Base-by-base conservation (phyloP, 495 filamentous ascomycete species). In the Hypomontagnella submonticulosa region DNA sequence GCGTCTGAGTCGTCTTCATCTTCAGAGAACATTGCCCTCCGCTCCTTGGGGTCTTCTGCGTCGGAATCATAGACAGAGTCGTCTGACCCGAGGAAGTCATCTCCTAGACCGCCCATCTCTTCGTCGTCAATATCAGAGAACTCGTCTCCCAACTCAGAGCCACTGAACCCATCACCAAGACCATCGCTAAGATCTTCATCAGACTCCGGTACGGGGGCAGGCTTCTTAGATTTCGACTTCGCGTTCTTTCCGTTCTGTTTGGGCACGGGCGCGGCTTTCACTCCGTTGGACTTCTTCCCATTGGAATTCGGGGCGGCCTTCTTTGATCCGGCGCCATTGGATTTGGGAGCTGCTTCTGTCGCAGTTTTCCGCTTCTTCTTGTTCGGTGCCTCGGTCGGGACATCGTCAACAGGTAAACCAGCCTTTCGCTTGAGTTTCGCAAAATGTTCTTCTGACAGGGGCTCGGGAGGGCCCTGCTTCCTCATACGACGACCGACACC, bases 1-100 rank as follows among this genome's bases (percentile, higher is more conserved):
- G 88, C 89, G 67, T 96, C 93, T 0, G 89, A 91, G 37, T 92
- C 87, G 60, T 94, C 92, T 73, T 97, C 93, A 70, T 99, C 95
- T 56, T 97, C 94, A 0, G 95, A 98, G 80, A 97, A 99, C 79
- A 95, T 89, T 36, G 88, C 84, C 71, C 77, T 77, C 51, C 74
- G 69, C 62, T 82, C 82, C 51, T 90, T 88, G 15, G 85, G 84
- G 38, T 87, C 89, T 7, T 81, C 81, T 41, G 89, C 87, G 54
- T 91, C 91, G 10, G 91, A 95, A 69, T 93, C 92, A 61, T 88
- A 88, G 40, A 92, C 85, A 1, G 90, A 91, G 54, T 87, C 74
- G 33, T 81, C 83, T 5, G 79, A 80, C 8, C 81, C 86, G 11
- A 88, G 58, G 69, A 88, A 85, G 57, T 89, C 87, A 67, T 85